A percentile compares a stretch with the other conserved stretches of the same genome.
phyloP scores from a whole-genome alignment of 23 red algal species.

The Pyropia yezoensis region DNA sequence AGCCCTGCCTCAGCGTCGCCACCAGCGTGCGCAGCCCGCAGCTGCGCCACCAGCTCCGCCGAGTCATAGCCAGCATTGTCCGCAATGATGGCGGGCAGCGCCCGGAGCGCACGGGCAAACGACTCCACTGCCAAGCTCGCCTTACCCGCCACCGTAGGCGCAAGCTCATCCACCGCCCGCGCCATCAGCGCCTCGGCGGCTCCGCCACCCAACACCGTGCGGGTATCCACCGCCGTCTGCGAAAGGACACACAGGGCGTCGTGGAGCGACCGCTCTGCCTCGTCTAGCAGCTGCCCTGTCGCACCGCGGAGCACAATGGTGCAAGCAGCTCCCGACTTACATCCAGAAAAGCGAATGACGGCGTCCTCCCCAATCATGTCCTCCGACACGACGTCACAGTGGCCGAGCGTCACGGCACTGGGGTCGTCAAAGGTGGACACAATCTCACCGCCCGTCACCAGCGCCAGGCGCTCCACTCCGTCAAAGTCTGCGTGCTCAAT shows the following conservation, averaged over 20 bases:
- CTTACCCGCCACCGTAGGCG: conserved; percentile 69
- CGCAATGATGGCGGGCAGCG: conserved; percentile 85
- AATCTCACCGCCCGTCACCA: conserved; percentile 91
- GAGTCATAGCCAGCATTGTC: conserved; percentile 90
- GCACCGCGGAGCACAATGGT: conserved; percentile 92
- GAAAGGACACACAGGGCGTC: conserved; percentile 94
- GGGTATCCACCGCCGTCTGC: conserved; percentile 73
- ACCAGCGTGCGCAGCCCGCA: conserved; percentile 81
- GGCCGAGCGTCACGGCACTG: conserved; percentile 55
- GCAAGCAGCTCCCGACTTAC: conserved; percentile 70
- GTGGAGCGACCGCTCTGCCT: conserved; percentile 91
- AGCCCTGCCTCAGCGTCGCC: conserved; percentile 64
- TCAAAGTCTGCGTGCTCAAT: conserved; percentile 99
- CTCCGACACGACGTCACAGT: conserved; percentile 72
- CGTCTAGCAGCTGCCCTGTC: conserved; percentile 91
- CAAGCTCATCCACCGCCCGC: conserved; percentile 85
- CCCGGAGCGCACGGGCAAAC: conserved; percentile 75
- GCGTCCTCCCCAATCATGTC: conserved; percentile 95
- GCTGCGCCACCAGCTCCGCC: conserved; percentile 67
- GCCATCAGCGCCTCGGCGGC: conserved; percentile 92
- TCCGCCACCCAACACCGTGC: conserved; percentile 84
- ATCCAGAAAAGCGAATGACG: conserved; percentile 85
- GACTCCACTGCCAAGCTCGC: conserved; percentile 78
- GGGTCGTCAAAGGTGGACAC: conserved; percentile 97
- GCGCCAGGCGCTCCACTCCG: conserved; percentile 84